Evolutionary conservation across 108 stramenopile genomes (phyloP).

Genomic region (Skeletonema grethae): DNA sequence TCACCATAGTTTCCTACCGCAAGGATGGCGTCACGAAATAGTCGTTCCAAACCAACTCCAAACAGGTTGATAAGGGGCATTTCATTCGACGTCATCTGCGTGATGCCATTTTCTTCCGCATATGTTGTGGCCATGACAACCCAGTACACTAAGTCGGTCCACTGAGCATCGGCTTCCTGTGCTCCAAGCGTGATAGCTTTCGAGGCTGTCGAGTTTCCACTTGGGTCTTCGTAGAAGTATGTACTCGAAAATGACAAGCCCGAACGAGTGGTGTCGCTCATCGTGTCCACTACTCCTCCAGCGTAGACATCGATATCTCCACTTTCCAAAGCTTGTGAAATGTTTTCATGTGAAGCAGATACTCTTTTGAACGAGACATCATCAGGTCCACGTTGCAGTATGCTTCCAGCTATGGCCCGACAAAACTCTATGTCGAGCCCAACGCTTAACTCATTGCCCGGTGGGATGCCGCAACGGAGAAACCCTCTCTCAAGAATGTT

Average conservation of each 20-base stretch:
- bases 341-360: not conserved
- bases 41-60: conserved; percentile 3
- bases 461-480: conserved; percentile 43
- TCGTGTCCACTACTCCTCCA: too few relatives aligned
- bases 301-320: conserved; percentile 15
- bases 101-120: conserved; percentile 52
- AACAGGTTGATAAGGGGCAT: conserved; percentile 37
- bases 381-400: conserved; percentile 25
- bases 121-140: conserved; percentile 32
- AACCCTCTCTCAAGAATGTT: conserved; percentile 32
- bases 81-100: conserved; percentile 8
- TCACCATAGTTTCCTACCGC: conserved; percentile 44
- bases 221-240: too few relatives aligned
- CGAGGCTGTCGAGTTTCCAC: too few relatives aligned
- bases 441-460: too few relatives aligned
- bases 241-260: too few relatives aligned
- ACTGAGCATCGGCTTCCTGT: conserved; percentile 34
- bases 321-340: too few relatives aligned
- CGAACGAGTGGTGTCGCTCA: too few relatives aligned
- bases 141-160: conserved; percentile 51
- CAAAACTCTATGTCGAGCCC: conserved; percentile 58
- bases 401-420: conserved; percentile 35
- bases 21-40: conserved; percentile 13
- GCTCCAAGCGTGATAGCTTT: conserved; percentile 41
- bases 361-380: conserved; percentile 27